Evolutionary conservation across 2,329 filamentous ascomycete genomes (phyloP).

Genomic region (Beauveria varroae): DNA sequence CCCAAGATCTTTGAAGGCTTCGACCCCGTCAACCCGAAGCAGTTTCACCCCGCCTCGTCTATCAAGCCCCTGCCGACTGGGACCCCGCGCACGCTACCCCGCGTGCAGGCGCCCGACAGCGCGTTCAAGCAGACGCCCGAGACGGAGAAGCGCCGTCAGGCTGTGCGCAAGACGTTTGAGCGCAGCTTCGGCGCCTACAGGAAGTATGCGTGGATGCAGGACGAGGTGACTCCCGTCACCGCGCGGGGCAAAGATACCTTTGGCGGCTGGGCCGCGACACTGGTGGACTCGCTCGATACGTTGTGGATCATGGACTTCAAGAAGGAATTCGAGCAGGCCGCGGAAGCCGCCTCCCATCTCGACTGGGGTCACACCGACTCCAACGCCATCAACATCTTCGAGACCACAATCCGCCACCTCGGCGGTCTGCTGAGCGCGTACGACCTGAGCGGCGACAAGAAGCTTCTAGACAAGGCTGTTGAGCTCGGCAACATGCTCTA

Average conservation of each 20-base stretch:
- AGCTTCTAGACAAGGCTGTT: conserved; percentile 49
- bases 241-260: conserved; percentile 46
- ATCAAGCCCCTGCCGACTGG: conserved; percentile 31
- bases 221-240: conserved; percentile 52
- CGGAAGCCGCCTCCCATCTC: conserved; percentile 46
- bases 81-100: conserved; percentile 18
- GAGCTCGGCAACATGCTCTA: conserved; percentile 57
- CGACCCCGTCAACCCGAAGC: conserved; percentile 5
- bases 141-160: conserved; percentile 28
- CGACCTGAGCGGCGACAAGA: conserved; percentile 51
- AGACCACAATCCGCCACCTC: conserved; percentile 61
- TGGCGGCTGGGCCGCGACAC: conserved; percentile 57
- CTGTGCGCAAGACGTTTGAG: conserved; percentile 42
- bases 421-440: conserved; percentile 60
- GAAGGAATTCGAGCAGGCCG: conserved; percentile 55
- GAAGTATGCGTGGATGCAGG: conserved; percentile 52
- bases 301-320: conserved; percentile 63
- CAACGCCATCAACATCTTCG: conserved; percentile 52
- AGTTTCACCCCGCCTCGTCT: conserved; percentile 22
- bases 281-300: conserved; percentile 57
- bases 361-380: conserved; percentile 47
- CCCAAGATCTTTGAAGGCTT: conserved; percentile 7
- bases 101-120: conserved; percentile 33
- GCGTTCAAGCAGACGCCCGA: conserved; percentile 20
- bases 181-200: conserved; percentile 55